Conservation (phyloP, 2,329 filamentous ascomycete genomes). For the Aspergillus sp. region DNA sequence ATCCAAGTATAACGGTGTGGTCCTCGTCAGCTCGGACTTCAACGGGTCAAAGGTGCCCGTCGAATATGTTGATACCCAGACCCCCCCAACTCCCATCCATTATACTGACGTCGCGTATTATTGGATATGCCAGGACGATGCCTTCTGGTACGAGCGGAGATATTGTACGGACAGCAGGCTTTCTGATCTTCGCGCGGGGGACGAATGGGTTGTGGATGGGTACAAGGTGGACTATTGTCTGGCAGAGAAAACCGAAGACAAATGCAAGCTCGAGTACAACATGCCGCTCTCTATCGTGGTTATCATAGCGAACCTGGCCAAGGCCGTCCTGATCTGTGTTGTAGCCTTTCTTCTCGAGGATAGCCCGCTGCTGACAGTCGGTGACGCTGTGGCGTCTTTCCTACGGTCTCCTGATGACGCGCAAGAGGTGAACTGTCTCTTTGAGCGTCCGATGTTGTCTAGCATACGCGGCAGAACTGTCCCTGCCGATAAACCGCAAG, state of each 20-base stretch:
- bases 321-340: neutral
- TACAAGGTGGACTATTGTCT: conserved; percentile 10
- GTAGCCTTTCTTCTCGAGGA: neutral
- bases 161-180: neutral
- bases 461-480: no score
- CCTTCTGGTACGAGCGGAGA: neutral
- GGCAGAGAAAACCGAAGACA: conserved; percentile 17
- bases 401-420: no score
- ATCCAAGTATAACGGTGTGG: conserved; percentile 12
- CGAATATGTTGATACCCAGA: neutral
- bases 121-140: conserved; percentile 1
- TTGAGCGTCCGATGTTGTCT: no score
- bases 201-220: neutral
- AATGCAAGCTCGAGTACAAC: conserved; percentile 21
- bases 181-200: neutral
- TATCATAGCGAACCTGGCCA: conserved; percentile 19
- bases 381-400: no score
- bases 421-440: no score
- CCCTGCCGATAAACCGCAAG: neutral
- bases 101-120: neutral
- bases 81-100: accelerated
- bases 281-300: conserved; percentile 17
- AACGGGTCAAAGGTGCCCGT: neutral
- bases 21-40: conserved; percentile 9
- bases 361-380: no score